Conservation (phyloP, 306 rosid species). For the Pyrus bretschneideri region DNA sequence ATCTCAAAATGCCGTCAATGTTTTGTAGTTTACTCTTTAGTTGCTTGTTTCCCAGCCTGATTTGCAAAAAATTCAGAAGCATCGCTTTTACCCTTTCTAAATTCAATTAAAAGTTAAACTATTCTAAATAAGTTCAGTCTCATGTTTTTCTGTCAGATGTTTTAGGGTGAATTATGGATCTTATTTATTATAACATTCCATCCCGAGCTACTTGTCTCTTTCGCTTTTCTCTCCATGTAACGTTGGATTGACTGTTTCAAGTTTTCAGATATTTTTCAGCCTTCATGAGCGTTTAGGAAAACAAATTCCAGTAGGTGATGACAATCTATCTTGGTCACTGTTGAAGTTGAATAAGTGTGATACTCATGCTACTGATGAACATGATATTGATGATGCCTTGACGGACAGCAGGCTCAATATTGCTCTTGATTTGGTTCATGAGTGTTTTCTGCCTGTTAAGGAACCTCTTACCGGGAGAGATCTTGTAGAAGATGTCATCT, state of each 20-base stretch:
- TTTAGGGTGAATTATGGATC: neutral
- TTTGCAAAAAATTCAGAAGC: neutral
- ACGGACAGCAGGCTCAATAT: constrained; percentile 66
- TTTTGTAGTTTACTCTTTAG: neutral
- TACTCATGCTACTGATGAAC: constrained; percentile 8
- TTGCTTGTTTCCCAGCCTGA: neutral
- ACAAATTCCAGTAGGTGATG: constrained; percentile 39
- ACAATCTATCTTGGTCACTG: constrained; percentile 68
- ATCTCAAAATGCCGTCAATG: constrained; percentile 1
- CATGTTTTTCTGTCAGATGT: neutral
- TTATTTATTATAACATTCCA: neutral
- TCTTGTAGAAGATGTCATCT: constrained; percentile 62
- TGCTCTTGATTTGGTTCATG: constrained; percentile 79
- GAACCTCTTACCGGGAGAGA: constrained; percentile 51
- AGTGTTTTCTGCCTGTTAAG: constrained; percentile 80
- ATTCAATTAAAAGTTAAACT: neutral
- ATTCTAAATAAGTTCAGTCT: neutral
- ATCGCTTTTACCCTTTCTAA: neutral
- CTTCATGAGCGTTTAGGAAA: constrained; percentile 46
- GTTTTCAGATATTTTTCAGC: constrained; percentile 49
- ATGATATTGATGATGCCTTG: constrained; percentile 15
- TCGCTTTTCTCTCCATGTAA: neutral
- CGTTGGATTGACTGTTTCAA: constrained; percentile 15
- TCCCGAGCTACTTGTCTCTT: neutral
- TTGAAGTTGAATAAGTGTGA: constrained; percentile 36